Evolutionary conservation across 495 filamentous ascomycete species (phyloP).

Genomic region (Penicillium macrosclerotiorum): DNA sequence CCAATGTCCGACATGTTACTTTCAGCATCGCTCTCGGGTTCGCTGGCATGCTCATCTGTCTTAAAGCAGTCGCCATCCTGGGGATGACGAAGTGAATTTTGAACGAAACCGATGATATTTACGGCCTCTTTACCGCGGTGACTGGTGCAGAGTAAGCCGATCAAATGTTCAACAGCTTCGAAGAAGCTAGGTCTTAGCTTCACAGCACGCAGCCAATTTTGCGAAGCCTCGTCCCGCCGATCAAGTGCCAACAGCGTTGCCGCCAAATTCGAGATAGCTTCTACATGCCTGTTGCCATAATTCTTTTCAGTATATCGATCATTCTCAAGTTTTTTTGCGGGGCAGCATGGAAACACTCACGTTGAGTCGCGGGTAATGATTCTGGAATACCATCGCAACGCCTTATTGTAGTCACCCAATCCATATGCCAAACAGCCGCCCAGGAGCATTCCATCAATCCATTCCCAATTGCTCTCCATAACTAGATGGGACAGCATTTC

Average conservation of each 20-base stretch:
- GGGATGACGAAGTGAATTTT: slow-evolving; percentile 63
- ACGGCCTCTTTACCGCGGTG: slow-evolving; percentile 84
- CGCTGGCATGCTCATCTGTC: slow-evolving; percentile 53
- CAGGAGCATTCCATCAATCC: slow-evolving; percentile 93
- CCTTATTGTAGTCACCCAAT: slow-evolving; percentile 80
- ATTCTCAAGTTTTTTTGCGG: no score
- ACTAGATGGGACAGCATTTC: slow-evolving; percentile 80
- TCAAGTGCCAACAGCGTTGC: slow-evolving; percentile 83
- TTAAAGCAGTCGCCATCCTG: slow-evolving; percentile 49
- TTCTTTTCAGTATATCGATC: slow-evolving; percentile 9
- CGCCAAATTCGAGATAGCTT: slow-evolving; percentile 91
- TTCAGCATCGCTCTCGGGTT: slow-evolving; percentile 53
- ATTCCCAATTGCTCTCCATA: slow-evolving; percentile 84
- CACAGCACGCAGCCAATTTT: slow-evolving; percentile 82
- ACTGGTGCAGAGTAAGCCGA: slow-evolving; percentile 80
- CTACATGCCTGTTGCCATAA: slow-evolving; percentile 68
- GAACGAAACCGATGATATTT: slow-evolving; percentile 85
- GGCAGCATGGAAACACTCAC: slow-evolving; percentile 45
- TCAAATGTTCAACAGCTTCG: slow-evolving; percentile 94
- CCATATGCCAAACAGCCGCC: slow-evolving; percentile 94
- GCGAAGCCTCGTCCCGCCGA: slow-evolving; percentile 78
- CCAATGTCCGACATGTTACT: slow-evolving; percentile 49
- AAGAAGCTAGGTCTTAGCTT: slow-evolving; percentile 85
- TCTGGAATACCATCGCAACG: slow-evolving; percentile 83
- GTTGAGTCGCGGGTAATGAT: slow-evolving; percentile 78